Evolutionary conservation across 192 early-diverging fungal genomes (phyloP).

Genomic region (Helicostylum pulchrum): DNA sequence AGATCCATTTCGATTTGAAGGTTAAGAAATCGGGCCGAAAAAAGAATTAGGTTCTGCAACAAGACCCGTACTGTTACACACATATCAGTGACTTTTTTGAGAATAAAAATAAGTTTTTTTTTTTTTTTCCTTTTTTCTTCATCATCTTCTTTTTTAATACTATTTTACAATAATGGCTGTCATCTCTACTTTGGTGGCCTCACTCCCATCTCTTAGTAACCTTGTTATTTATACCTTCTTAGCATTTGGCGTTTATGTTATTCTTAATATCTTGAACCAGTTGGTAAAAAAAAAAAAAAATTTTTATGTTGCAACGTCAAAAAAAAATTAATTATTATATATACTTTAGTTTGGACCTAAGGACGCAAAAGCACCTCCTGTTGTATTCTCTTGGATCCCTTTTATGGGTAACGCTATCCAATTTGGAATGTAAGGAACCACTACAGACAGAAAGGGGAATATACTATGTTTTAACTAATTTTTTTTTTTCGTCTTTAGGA

Average conservation of each 20-base stretch:
- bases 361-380: conserved; percentile 61
- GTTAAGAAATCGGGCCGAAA: background rate
- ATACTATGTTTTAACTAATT: too few species aligned
- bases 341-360: conserved; percentile 14
- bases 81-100: background rate
- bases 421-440: conserved; percentile 73
- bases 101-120: background rate
- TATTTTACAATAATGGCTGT: conserved; percentile 17
- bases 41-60: conserved; percentile 7
- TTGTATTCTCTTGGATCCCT: conserved; percentile 77
- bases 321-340: background rate
- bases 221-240: conserved; percentile 22
- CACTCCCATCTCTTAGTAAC: conserved; percentile 10
- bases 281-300: conserved; percentile 13
- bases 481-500: conserved; percentile 19
- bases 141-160: background rate
- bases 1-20: conserved; percentile 14
- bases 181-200: conserved; percentile 9
- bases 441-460: too few species aligned
- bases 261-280: conserved; percentile 32
- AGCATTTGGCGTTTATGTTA: conserved; percentile 4
- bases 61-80: conserved; percentile 8
- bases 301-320: background rate
- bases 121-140: background rate
- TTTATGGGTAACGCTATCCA: conserved; percentile 83